Conservation (phyloP, 768 basidiomycete genomes). For the Chlorophyllum brunneum region DNA sequence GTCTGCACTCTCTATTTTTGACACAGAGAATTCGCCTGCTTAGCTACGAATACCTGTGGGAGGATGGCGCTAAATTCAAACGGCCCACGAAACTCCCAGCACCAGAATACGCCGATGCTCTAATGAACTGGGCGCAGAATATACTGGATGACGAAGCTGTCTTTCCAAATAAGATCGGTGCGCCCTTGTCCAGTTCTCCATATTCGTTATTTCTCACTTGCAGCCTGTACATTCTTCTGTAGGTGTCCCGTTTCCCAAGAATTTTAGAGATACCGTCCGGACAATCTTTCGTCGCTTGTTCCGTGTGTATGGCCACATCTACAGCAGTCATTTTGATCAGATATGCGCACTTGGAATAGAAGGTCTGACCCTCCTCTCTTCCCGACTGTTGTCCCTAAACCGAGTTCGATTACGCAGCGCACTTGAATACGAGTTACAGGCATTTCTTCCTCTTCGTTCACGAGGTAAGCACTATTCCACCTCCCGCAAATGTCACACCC, state of each 20-base stretch:
- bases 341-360: conserved; percentile 98
- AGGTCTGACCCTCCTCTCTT: conserved; percentile 46
- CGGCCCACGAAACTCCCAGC: conserved; percentile 92
- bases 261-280: conserved; percentile 86
- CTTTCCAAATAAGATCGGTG: conserved; percentile 96
- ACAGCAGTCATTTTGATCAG: conserved; percentile 99
- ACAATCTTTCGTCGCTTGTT: conserved; percentile 91
- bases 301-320: conserved; percentile 97
- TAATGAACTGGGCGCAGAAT: conserved; percentile 98
- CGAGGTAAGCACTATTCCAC: conserved; percentile 55
- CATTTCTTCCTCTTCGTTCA: conserved; percentile 98
- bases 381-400: neutral
- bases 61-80: conserved; percentile 84
- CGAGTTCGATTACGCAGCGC: conserved; percentile 51
- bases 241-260: conserved; percentile 91
- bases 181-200: conserved; percentile 6
- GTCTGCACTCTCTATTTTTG: neutral
- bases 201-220: no score
- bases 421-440: conserved; percentile 96
- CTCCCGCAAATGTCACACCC: neutral
- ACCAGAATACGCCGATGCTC: conserved; percentile 93
- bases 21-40: neutral
- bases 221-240: neutral
- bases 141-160: conserved; percentile 88
- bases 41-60: conserved; percentile 95